Conservation (phyloP, 306 rosid genomes). For the Rosa rugosa region DNA sequence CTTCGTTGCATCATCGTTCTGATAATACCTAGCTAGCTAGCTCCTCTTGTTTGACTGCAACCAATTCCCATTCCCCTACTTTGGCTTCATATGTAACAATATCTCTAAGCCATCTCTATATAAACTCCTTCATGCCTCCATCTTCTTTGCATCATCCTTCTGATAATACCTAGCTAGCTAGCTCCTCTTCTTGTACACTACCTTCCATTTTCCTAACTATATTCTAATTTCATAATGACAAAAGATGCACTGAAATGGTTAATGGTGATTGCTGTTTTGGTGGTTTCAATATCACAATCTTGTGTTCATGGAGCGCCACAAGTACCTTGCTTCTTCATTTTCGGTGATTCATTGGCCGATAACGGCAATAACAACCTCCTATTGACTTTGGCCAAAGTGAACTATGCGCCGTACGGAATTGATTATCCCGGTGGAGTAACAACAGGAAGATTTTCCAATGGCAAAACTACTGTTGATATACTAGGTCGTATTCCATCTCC, state of each 20-base stretch:
- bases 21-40: neutral
- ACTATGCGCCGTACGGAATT: slow-evolving; percentile 59
- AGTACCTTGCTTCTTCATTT: slow-evolving; percentile 46
- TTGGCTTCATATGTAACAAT: neutral
- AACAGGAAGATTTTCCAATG: slow-evolving; percentile 62
- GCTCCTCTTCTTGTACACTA: neutral
- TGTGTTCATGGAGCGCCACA: slow-evolving; percentile 10
- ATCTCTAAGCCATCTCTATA: neutral
- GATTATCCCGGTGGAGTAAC: slow-evolving; percentile 40
- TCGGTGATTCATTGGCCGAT: slow-evolving; percentile 59
- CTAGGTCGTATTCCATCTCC: neutral
- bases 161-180: neutral
- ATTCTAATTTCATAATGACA: neutral
- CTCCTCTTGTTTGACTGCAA: neutral
- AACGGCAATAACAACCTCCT: slow-evolving; percentile 58
- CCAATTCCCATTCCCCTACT: too few relatives aligned
- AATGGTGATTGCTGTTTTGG: neutral
- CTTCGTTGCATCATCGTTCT: neutral
- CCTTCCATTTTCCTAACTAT: neutral
- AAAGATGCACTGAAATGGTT: slow-evolving; percentile 10
- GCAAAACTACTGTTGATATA: slow-evolving; percentile 32
- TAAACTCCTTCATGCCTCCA: neutral
- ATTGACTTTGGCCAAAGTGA: slow-evolving; percentile 21
- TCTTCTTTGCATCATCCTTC: neutral
- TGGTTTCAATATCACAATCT: neutral